Conservation (phyloP, 108 stramenopile genomes). For the Mediolabrus comicus region DNA sequence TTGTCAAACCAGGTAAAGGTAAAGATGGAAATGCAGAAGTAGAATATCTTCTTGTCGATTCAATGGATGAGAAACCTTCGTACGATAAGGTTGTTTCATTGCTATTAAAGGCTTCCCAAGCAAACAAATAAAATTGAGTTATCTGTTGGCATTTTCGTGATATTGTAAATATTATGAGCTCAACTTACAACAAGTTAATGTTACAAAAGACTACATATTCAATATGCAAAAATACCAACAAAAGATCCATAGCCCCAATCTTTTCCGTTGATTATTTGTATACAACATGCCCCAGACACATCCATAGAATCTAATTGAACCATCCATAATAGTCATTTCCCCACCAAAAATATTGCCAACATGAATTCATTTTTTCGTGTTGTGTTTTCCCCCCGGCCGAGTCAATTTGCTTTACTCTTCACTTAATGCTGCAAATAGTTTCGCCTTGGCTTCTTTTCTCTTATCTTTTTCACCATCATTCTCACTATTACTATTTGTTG, state of each 20-base stretch:
- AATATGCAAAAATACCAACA: not conserved
- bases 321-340: too few relatives aligned
- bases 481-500: not conserved
- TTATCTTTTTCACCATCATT: not conserved
- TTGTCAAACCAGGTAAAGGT: conserved; percentile 16
- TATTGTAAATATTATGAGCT: not conserved
- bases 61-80: conserved; percentile 39
- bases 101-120: conserved; percentile 24
- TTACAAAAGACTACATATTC: not conserved
- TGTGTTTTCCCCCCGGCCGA: too few relatives aligned
- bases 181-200: not conserved
- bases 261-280: too few relatives aligned
- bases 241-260: not conserved
- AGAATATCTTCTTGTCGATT: conserved; percentile 39
- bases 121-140: conserved; percentile 1
- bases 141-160: not conserved
- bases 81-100: conserved; percentile 38
- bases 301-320: too few relatives aligned
- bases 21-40: conserved; percentile 40
- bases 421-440: too few relatives aligned
- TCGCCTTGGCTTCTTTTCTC: too few relatives aligned
- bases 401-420: too few relatives aligned
- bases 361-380: too few relatives aligned
- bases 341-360: too few relatives aligned
- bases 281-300: too few relatives aligned